Percentiles rank a stretch among this genome's conserved stretches.
Conservation (phyloP, 2,329 filamentous ascomycete genomes). For the Chrysoporthe austroafricana region DNA sequence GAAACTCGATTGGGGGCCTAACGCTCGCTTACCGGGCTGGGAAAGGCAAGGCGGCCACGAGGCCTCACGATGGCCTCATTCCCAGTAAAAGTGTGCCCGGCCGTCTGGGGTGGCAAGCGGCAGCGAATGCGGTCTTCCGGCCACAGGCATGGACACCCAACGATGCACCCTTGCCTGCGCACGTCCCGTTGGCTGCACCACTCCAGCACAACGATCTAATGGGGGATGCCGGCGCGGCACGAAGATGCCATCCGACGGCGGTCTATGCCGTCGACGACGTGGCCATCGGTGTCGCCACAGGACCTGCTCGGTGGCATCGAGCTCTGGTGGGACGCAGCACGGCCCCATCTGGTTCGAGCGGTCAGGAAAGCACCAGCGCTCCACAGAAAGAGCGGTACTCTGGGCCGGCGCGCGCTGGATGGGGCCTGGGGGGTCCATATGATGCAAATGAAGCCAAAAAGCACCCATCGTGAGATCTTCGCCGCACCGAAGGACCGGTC, state of each 20-base stretch:
- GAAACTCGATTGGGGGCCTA: background rate
- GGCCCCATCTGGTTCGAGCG: too few relatives aligned
- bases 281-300: background rate
- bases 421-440: slow-evolving; percentile 6
- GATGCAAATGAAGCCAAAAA: slow-evolving; percentile 26
- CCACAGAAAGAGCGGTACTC: too few relatives aligned
- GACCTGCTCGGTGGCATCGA: too few relatives aligned
- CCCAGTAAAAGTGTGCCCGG: background rate
- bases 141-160: background rate
- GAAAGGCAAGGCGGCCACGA: slow-evolving; percentile 12
- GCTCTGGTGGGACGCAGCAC: too few relatives aligned
- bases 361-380: too few relatives aligned
- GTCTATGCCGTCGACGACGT: slow-evolving; percentile 12
- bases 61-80: slow-evolving; percentile 26
- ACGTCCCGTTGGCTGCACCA: background rate
- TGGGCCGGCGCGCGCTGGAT: too few relatives aligned
- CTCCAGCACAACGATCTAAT: slow-evolving; percentile 8
- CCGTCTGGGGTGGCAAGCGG: background rate
- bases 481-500: slow-evolving; percentile 20
- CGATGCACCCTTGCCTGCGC: background rate
- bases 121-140: background rate
- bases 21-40: slow-evolving; percentile 6
- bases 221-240: slow-evolving; percentile 2
- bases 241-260: slow-evolving; percentile 5
- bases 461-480: slow-evolving; percentile 24